Evolutionary conservation across 2,329 filamentous ascomycete genomes (phyloP).

Genomic region (Hymenoscyphus scutula): DNA sequence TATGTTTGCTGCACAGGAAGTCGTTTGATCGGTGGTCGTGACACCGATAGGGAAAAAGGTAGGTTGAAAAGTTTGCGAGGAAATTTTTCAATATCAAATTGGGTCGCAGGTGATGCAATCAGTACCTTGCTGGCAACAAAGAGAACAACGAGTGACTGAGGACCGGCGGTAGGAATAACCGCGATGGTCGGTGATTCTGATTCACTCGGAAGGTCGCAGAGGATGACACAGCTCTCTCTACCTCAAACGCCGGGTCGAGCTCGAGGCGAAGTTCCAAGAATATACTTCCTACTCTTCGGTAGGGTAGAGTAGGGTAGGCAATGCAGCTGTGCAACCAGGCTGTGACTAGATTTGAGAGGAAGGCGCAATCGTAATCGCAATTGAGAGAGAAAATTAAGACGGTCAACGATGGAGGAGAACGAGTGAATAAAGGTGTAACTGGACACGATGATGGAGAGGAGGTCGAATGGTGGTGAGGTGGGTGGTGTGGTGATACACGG

Average conservation of each 20-base stretch:
- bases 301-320: no score
- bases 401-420: background rate
- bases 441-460: background rate
- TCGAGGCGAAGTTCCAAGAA: background rate
- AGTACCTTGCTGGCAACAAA: background rate
- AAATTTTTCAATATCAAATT: background rate
- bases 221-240: slow-evolving; percentile 7
- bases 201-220: background rate
- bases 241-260: background rate
- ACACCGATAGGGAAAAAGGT: background rate
- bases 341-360: background rate
- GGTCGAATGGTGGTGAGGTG: background rate
- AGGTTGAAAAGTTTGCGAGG: background rate
- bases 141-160: background rate
- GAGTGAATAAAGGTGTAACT: background rate
- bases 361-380: background rate
- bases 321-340: background rate
- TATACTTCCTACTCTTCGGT: background rate
- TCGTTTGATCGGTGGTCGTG: background rate
- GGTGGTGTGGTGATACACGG: no score
- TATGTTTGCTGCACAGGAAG: background rate
- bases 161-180: background rate
- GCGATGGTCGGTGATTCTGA: background rate
- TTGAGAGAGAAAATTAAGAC: no score
- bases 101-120: background rate